Percentiles rank a stretch among this genome's conserved stretches.
Evolutionary conservation across 768 basidiomycete genomes (phyloP).

Genomic region (Steccherinum ochraceum): DNA sequence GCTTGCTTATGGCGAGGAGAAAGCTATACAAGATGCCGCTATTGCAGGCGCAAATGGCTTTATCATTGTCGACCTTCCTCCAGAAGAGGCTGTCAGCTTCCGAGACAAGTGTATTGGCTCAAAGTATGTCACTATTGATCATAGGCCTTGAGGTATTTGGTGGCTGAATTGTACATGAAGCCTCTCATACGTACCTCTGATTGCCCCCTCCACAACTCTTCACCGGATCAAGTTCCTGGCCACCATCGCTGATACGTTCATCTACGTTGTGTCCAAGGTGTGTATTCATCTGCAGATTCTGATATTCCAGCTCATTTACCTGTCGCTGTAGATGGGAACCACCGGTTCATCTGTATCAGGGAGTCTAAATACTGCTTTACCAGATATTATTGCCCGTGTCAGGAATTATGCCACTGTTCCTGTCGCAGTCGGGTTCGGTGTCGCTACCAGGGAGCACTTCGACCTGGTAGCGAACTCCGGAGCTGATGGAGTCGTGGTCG

Average conservation of each 20-base stretch:
- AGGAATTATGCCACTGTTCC: slow-evolving; percentile 74
- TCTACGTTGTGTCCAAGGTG: slow-evolving; percentile 97
- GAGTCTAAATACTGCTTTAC: slow-evolving; percentile 68
- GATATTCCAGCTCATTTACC: neutral
- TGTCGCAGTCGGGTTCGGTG: slow-evolving; percentile 95
- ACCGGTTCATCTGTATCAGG: slow-evolving; percentile 84
- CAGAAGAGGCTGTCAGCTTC: slow-evolving; percentile 91
- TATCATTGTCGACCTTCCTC: slow-evolving; percentile 96
- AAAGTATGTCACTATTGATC: slow-evolving; percentile 47
- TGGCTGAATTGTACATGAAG: slow-evolving; percentile 38
- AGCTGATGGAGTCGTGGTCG: slow-evolving; percentile 95
- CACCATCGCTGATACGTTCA: slow-evolving; percentile 93
- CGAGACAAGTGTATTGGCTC: slow-evolving; percentile 78
- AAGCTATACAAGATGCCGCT: slow-evolving; percentile 82
- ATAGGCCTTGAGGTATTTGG: slow-evolving; percentile 3
- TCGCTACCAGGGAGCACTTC: slow-evolving; percentile 86
- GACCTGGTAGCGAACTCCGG: slow-evolving; percentile 78
- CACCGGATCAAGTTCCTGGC: slow-evolving; percentile 86
- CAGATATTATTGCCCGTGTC: slow-evolving; percentile 79
- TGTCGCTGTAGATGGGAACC: slow-evolving; percentile 94
- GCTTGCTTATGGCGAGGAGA: slow-evolving; percentile 92
- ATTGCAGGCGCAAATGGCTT: slow-evolving; percentile 95
- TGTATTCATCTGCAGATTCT: slow-evolving; percentile 5
- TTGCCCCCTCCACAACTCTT: slow-evolving; percentile 89
- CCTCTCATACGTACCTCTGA: slow-evolving; percentile 89